Base-by-base conservation (phyloP, 2,329 filamentous ascomycete species). In the Monosporascus cannonballus region DNA sequence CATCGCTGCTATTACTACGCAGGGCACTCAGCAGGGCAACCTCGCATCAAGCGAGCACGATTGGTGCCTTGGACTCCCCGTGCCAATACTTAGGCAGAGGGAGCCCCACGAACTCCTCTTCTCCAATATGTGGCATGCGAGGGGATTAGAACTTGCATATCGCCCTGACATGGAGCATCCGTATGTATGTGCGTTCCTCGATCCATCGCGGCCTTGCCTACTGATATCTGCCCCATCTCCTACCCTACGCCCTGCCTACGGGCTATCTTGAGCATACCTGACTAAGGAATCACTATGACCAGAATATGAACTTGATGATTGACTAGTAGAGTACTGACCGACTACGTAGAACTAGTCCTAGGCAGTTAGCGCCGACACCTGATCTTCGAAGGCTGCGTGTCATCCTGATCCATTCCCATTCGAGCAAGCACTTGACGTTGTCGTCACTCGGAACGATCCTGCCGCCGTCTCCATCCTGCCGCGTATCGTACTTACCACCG, bases 351-450 rank as follows among this genome's bases (percentile, higher is more conserved):
- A 17, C 37, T 18, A 18, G 37, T 39, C 37, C 15, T 8, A 39
- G 37, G 17, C 18, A 20, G 18, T 20, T 42, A 42, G 39, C 39
- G 39, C 39, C 30, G 30, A 42, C 39, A 42, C 39, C 39, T 51
- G 49, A 37, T n/a, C 37, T 25, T 49, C 37, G 17, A 15, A 4
- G 30, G 27, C 27, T 51, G 49, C 49, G 42, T 51, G 42, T 51
- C 49, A 51, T 51, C 49, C 37, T 37, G 49, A 51, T 47, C 49
- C 37, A 24, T 45, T 20, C 39, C 36, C 24, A 8, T 46, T 22
- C 17, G 14, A 14, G 20, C 15, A 7, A n/a, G 30, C 22, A 17
- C 17, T 41, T 18, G 17, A n/a, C 18, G 38, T 41, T 20, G 5
- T 20, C 38, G 7, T 41, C 17, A n/a, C 38, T 20, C 17, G 41